Evolutionary conservation across 106 monocot species (phyloP).

Genomic region (Dendrobium catenatum): DNA sequence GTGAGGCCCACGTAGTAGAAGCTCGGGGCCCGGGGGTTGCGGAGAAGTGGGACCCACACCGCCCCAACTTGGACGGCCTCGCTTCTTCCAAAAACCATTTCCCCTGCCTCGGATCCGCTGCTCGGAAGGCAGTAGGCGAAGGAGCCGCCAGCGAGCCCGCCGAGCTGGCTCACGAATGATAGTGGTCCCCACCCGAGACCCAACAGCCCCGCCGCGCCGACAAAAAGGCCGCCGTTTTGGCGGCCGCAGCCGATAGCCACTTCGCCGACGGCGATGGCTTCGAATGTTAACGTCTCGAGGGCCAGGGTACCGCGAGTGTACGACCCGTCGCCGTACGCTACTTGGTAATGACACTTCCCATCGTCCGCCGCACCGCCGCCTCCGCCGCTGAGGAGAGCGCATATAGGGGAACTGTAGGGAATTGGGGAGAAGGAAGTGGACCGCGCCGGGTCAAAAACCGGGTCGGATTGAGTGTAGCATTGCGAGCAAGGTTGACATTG

Average conservation of each 20-base stretch:
- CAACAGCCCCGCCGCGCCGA: constrained; percentile 57
- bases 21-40: constrained; percentile 52
- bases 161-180: constrained; percentile 72
- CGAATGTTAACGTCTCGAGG: constrained; percentile 65
- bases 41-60: constrained; percentile 68
- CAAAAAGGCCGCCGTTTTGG: constrained; percentile 64
- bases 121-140: constrained; percentile 74
- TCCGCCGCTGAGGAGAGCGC: constrained; percentile 21
- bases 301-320: constrained; percentile 63
- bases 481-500: constrained; percentile 65
- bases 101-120: constrained; percentile 33
- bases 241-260: constrained; percentile 87
- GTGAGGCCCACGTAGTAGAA: constrained; percentile 72
- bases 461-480: constrained; percentile 67
- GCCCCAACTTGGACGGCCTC: constrained; percentile 58
- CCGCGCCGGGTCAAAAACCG: constrained; percentile 63
- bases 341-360: constrained; percentile 50
- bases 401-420: constrained; percentile 45
- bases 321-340: constrained; percentile 82
- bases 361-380: constrained; percentile 14
- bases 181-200: constrained; percentile 74
- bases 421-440: constrained; percentile 57
- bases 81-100: constrained; percentile 50
- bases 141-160: constrained; percentile 54
- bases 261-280: constrained; percentile 24